Base-by-base conservation (phyloP, 148 eudicot genomes). In the Pouteria glomerata region DNA sequence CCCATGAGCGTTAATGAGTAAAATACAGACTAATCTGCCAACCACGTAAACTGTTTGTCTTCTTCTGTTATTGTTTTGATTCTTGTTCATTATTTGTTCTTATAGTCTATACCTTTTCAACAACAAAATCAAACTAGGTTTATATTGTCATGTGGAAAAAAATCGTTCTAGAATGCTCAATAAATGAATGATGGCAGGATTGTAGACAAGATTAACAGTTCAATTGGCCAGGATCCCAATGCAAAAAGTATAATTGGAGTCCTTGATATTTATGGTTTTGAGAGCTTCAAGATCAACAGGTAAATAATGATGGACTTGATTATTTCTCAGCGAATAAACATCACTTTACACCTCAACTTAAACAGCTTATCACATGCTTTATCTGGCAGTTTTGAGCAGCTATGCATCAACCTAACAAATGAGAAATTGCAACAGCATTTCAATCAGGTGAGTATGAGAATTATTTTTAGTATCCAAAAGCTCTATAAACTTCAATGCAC, bases 381-480 rank as follows among this genome's bases (percentile, higher is more conserved):
- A 51, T 57, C 41, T 69, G 48, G 41, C 69, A 95, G 99, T 82
- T 95, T 95, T 85, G 99, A 95, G 87, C 99, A 95, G 87, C 84
- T 95, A 59, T 95, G 99, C 75, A 95, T 95, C 84, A 95, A 95
- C 81, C 84, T 89, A 70, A 95, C 99, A 68, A 95, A 95, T 77
- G 97, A 95, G 80, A 95, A 95, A 89, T 77, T 95, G 83, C 99
- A 95, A 78, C 99, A 95, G 78, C 97, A 95, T 81, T 95, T 95
- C 71, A 95, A 95, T 77, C 97, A 95, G 92, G 99, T 91, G 48
- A 76, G 37, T 10, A 58, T 31, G 1, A 57, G 50, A 63, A 68
- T 48, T 16, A 29, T 14, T 66, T 56, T 74, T 12, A 55, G 71
- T 29, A 24, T 66, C 64, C 1, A 34, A 13, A 44, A 74, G 45